Conservation (phyloP, 2,329 filamentous ascomycete genomes). For the Zopfia rhizophila region DNA sequence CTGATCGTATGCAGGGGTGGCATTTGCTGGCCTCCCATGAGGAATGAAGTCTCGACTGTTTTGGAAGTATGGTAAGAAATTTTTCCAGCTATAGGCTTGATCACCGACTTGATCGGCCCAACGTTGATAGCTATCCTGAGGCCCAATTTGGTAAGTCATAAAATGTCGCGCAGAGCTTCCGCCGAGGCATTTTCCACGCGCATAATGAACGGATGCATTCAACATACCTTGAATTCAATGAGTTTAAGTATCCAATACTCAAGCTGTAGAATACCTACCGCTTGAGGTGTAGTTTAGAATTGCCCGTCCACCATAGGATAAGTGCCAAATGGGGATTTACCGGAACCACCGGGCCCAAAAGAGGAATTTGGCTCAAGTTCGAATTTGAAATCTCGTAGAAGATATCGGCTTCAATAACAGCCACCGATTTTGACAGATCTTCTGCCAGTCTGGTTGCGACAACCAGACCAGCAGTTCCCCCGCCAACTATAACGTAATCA, state of each 20-base stretch:
- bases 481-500: constrained; percentile 30
- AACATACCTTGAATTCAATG: constrained; percentile 1
- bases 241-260: accelerated
- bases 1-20: constrained; percentile 23
- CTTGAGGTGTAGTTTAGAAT: constrained; percentile 21
- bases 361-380: constrained; percentile 16
- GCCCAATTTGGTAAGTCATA: constrained; percentile 35
- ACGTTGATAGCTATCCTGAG: constrained; percentile 19
- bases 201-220: constrained; percentile 19
- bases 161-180: constrained; percentile 38
- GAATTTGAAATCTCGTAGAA: constrained; percentile 32
- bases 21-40: constrained; percentile 27
- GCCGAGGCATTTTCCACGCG: constrained; percentile 23
- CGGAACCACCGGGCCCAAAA: constrained; percentile 3
- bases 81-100: constrained; percentile 27
- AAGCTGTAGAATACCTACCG: constrained; percentile 3
- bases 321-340: constrained; percentile 9
- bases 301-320: constrained; percentile 25
- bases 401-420: constrained; percentile 34
- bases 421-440: constrained; percentile 21
- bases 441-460: constrained; percentile 25
- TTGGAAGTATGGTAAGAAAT: constrained; percentile 25
- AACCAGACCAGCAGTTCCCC: constrained; percentile 22
- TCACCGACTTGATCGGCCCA: constrained; percentile 30
- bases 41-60: constrained; percentile 32